Base-by-base conservation (phyloP, 169 alveolate species). In the Babesia caballi region DNA sequence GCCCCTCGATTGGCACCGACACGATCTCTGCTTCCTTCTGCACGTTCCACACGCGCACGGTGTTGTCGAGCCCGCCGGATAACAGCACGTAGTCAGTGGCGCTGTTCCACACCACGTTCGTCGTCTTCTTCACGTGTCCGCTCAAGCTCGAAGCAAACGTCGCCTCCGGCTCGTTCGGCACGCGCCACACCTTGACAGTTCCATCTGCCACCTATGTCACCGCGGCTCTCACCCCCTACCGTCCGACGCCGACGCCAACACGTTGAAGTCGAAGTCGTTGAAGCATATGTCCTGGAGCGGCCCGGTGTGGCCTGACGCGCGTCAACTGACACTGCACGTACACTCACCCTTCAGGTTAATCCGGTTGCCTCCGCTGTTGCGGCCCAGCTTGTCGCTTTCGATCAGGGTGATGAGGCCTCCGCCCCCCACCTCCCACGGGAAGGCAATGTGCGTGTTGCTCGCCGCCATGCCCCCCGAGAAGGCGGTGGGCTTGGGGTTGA, bases 391-490 rank as follows among this genome's bases (percentile, higher is more conserved):
- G 51, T 77, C 84, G 23, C 84, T 56, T 44, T 72, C 65, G 38
- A 88, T 58, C 28, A 84, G 63, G 9, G 89, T 74, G 36, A 88
- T 72, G 52, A 88, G 25, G 14, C 93, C 93, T 49, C 93, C 93
- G 12, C 91, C 85, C 30, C 86, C 89, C 17, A 88, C 93, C 51
- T 88, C 89, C 93, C 93, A 88, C 7, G 93, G 93, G 21, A 76
- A 77, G 84, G 88, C 88, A 38, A 80, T 56, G 21, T 80, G 65
- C 17, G 49, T 57, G 30, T 66, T 32, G 41, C 88, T 80, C 14
- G 83, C 63, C 1, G 88, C 88, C 67, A 80, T 65, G 11, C 88
- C 88, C 19, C 75, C 52, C 19, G 88, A 70, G 23, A 53, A 52
- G 15, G 58, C 74, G 8, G 82, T 80, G 21, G 88, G 83, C 56